Evolutionary conservation across 192 early-diverging fungal species (phyloP), one percentile per base, ranked within the genome.

Genomic region (Dissophora ornata): DNA sequence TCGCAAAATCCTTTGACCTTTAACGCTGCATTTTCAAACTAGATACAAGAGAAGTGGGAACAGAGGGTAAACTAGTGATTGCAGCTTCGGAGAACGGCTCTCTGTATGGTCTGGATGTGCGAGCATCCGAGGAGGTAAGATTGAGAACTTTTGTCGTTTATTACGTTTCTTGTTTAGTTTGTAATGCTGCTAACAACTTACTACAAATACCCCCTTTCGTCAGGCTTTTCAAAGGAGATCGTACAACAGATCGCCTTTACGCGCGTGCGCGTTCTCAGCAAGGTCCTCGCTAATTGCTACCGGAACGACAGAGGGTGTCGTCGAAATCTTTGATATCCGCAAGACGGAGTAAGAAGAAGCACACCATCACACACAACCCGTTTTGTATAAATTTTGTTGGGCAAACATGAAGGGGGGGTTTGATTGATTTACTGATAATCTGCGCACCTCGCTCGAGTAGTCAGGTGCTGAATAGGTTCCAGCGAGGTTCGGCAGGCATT

Each of bases 11-110:
- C n/a, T n/a, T n/a, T n/a, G n/a, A n/a, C n/a, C n/a, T n/a, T n/a
- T n/a, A n/a, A n/a, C n/a, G n/a, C n/a, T n/a, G n/a, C n/a, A n/a
- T 29, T 44, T 36, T 2, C 28, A 16, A 30, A 13, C 33, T 71
- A 83, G 84, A 83, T 48, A 30, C 84, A 16, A 47, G 71, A 10
- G 85, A 86, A 38, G 77, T 84, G 1, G 83, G 64, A 9, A 86
- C 85, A 18, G 54, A 79, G 42, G 81, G 82, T 34, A 83, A 83
- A 22, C 8, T 84, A 6, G 78, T 83, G 0, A 34, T 84, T 21
- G 81, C 74, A 10, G 85, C 70, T 16, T 57, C 79, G 24, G 63
- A 69, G 32, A 51, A 70, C 49, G 85, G 85, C 16, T 60, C 28
- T 19, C 58, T 84, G 21, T 69, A 67, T 41, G 83, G 77, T 30